Percentiles rank a stretch among this genome's conserved stretches.
These are phyloP conservation scores for Talaromyces islandicus DNA, from an alignment of 2,329 filamentous ascomycete species.

Conservation along the genomic window DNA sequence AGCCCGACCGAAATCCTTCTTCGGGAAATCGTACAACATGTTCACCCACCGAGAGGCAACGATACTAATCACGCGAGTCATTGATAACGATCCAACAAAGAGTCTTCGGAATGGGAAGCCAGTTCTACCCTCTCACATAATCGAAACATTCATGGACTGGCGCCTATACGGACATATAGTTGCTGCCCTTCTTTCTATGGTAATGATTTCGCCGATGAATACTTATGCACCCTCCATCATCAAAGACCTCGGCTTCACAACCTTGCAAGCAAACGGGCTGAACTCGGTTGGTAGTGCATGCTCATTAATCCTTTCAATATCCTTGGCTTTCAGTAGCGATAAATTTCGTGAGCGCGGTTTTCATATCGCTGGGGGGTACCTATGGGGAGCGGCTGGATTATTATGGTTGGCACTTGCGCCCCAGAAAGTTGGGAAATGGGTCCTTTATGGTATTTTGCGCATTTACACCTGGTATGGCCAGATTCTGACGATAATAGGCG, in stretches of 20 bases:
- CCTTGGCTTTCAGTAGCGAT: slow-evolving; percentile 16
- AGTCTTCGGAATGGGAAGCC: slow-evolving; percentile 3
- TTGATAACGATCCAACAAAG: slow-evolving; percentile 7
- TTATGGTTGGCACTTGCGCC: slow-evolving; percentile 19
- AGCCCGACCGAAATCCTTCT: slow-evolving; percentile 15
- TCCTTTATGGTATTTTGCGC: slow-evolving; percentile 10
- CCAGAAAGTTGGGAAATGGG: slow-evolving; percentile 14
- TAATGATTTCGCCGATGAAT: slow-evolving; percentile 19
- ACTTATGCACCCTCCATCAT: slow-evolving; percentile 50
- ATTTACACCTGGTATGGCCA: not conserved
- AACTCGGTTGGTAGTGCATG: slow-evolving; percentile 41
- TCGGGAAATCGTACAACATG: slow-evolving; percentile 12
- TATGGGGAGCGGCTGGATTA: slow-evolving; percentile 16
- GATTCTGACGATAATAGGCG: slow-evolving; percentile 10
- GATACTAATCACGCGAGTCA: slow-evolving; percentile 8
- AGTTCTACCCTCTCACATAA: not conserved
- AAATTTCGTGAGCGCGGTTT: slow-evolving; percentile 14
- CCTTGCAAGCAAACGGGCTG: slow-evolving; percentile 44
- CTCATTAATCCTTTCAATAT: slow-evolving; percentile 11
- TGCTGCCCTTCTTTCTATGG: slow-evolving; percentile 9
- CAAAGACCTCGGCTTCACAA: slow-evolving; percentile 43
- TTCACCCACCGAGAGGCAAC: slow-evolving; percentile 14
- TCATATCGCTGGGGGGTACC: slow-evolving; percentile 17
- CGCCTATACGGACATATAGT: slow-evolving; percentile 10
- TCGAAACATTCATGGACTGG: slow-evolving; percentile 8